Evolutionary conservation across 257 asterid species (phyloP).

Genomic region (Petunia secreta): DNA sequence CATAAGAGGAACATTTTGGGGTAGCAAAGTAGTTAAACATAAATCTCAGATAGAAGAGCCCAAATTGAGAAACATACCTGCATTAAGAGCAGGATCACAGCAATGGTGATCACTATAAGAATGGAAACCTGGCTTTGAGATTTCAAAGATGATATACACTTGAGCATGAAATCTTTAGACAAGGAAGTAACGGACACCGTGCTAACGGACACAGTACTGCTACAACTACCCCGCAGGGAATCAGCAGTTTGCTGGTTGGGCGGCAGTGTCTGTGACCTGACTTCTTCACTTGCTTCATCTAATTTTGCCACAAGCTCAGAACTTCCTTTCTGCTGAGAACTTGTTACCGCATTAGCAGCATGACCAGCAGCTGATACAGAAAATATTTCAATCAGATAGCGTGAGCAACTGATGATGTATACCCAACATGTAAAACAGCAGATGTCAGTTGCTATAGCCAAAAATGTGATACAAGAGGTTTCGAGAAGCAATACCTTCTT

Average conservation of each 20-base stretch:
- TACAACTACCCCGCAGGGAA: constrained; percentile 37
- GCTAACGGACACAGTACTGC: constrained; percentile 39
- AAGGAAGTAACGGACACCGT: constrained; percentile 46
- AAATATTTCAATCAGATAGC: background rate
- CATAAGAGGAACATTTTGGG: background rate
- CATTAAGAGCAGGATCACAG: constrained; percentile 76
- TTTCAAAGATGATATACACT: constrained; percentile 52
- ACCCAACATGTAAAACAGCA: background rate
- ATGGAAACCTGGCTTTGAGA: constrained; percentile 57
- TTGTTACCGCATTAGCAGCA: constrained; percentile 44
- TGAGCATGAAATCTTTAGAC: constrained; percentile 43
- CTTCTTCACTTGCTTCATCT: constrained; percentile 36
- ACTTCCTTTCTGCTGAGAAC: constrained; percentile 32
- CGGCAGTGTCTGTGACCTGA: constrained; percentile 39
- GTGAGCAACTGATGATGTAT: background rate
- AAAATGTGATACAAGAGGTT: constrained; percentile 11
- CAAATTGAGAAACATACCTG: constrained; percentile 58
- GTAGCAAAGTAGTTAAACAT: background rate
- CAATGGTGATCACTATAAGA: constrained; percentile 58
- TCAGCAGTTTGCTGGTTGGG: constrained; percentile 45
- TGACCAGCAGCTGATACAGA: constrained; percentile 32
- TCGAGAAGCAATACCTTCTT: constrained; percentile 58
- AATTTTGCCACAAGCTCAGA: constrained; percentile 31
- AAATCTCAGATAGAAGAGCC: background rate
- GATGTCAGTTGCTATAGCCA: background rate